Percentiles rank a stretch among this genome's conserved stretches.
phyloP scores from a whole-genome alignment of 2,329 filamentous ascomycete genomes.

The Acephala macrosclerotiorum region DNA sequence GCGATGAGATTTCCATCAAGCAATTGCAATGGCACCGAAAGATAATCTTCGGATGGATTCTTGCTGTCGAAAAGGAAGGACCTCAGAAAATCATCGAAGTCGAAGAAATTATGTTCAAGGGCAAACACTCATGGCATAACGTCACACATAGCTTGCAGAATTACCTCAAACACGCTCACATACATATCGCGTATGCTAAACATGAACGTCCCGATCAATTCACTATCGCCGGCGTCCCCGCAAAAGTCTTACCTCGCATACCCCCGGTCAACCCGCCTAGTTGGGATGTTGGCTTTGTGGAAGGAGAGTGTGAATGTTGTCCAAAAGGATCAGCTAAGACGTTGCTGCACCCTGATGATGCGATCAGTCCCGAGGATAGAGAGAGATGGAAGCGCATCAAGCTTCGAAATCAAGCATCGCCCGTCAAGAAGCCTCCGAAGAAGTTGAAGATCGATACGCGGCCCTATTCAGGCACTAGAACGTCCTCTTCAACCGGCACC shows the following conservation, averaged over 20 bases:
- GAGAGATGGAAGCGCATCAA: not conserved
- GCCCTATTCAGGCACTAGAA: too few relatives aligned
- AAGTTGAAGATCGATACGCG: too few relatives aligned
- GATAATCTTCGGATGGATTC: conserved; percentile 36
- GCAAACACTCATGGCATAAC: not conserved
- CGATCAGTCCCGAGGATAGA: not conserved
- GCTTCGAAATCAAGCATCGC: not conserved
- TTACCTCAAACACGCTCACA: not conserved
- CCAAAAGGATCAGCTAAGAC: not conserved
- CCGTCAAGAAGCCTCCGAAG: too few relatives aligned
- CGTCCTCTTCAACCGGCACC: too few relatives aligned
- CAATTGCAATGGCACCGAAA: conserved; percentile 33
- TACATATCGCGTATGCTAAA: not conserved
- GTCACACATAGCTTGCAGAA: not conserved
- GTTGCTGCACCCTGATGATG: not conserved
- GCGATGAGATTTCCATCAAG: conserved; percentile 29
- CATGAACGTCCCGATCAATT: not conserved
- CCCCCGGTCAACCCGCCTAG: not conserved
- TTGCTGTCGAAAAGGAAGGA: conserved; percentile 29
- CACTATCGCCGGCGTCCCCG: not conserved
- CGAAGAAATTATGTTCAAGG: conserved; percentile 22
- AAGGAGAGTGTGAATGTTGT: not conserved
- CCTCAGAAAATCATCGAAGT: conserved; percentile 28
- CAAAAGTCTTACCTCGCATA: not conserved
- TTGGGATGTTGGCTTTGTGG: not conserved